phyloP scores from a whole-genome alignment of 768 basidiomycete genomes.

The Boletus barrowsii region DNA sequence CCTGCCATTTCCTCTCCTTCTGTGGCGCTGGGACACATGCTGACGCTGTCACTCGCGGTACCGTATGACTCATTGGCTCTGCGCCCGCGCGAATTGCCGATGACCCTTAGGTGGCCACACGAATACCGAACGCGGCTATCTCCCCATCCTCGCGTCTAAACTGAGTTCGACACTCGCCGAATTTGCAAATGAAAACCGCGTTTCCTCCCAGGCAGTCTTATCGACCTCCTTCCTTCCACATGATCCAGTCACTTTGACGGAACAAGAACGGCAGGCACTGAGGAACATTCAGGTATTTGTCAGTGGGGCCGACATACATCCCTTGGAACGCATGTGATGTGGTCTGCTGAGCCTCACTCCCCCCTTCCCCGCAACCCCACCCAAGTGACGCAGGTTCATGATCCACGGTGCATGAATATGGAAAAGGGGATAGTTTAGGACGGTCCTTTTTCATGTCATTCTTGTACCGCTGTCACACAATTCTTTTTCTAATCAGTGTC shows the following conservation, averaged over 20 bases:
- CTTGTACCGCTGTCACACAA: not conserved
- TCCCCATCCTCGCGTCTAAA: constrained; percentile 67
- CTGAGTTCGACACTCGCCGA: constrained; percentile 50
- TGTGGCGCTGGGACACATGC: constrained; percentile 13
- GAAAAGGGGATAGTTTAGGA: constrained; percentile 1
- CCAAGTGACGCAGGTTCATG: not conserved
- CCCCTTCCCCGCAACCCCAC: not conserved
- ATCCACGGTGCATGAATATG: constrained; percentile 1
- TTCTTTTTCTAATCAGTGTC: no score
- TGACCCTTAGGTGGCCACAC: constrained; percentile 73
- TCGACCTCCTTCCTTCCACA: constrained; percentile 30
- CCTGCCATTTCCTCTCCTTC: not conserved
- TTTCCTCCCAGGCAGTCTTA: constrained; percentile 2
- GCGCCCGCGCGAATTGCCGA: constrained; percentile 18
- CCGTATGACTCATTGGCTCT: constrained; percentile 8
- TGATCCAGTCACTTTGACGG: constrained; percentile 28
- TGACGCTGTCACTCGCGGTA: constrained; percentile 10
- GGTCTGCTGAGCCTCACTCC: not conserved
- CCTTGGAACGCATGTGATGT: constrained; percentile 60
- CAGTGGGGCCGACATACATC: constrained; percentile 72
- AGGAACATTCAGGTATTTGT: constrained; percentile 57
- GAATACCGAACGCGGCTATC: constrained; percentile 93
- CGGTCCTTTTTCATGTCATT: not conserved
- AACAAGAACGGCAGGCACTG: constrained; percentile 27
- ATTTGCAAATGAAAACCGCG: constrained; percentile 24